Evolutionary conservation across 495 filamentous ascomycete species (phyloP), one percentile per base, ranked within the genome.

Genomic region (Hypoxylon intermedium): DNA sequence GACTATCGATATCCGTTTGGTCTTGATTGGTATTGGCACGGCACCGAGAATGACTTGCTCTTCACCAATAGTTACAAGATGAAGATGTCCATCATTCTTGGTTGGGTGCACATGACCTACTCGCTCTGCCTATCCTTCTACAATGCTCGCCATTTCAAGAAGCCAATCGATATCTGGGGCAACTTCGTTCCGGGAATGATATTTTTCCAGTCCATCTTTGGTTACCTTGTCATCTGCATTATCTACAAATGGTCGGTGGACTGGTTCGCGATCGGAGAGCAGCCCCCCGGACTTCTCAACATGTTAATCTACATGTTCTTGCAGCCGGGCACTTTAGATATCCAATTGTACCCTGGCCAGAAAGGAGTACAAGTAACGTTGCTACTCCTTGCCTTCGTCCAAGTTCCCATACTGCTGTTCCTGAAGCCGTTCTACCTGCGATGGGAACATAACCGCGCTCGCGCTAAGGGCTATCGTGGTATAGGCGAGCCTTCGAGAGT

Each of bases 301-400:
- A 97, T 97, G 92, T 82, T 99, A 63, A 99, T 99, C 70, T 96
- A 96, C 83, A 99, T 99, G 94, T 98, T 99, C 79, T 78, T 99
- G 46, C 84, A 85, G 48, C 94, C 94, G 4, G 91, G 91, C 19
- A 88, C 71, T 0, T 77, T 98, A 41, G 84, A 88, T 37, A 64
- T 71, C 26, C 82, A 77, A 46, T 82, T 99, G 5, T 99, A 94
- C 68, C 72, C 72, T 15, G 90, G 90, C 47, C 94, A 99, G 72
- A 77, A 73, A 5, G 60, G 57, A 0, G 81, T 99, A 2, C 94
- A 99, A 73, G 75, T 90, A 15, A 67, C 87, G 28, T 78, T 99
- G 16, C 74, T 98, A n/a, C 80, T 97, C 31, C 71, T 98, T 34
- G 94, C 94, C 13, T 75, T 97, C 15, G 60, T 83, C 21, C 93